Base-by-base conservation (phyloP, 2,329 filamentous ascomycete genomes). In the Stagonosporopsis tanaceti region DNA sequence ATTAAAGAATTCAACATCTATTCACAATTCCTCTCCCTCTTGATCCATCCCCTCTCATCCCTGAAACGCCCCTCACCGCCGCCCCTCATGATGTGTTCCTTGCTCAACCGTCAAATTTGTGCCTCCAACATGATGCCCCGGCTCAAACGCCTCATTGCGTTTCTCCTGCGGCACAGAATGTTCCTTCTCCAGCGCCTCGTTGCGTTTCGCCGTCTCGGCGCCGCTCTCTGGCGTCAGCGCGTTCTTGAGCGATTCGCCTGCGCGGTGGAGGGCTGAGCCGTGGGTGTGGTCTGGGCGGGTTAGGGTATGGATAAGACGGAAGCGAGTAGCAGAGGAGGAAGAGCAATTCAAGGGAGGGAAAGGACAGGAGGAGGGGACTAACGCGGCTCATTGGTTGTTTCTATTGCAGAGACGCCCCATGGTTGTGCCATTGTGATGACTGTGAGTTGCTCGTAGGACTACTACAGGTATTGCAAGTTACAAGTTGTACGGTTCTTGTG, bases 361-460 rank as follows among this genome's bases (percentile, higher is more conserved):
- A 6, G 27, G 6, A 11, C 3, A 47, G 44, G 15, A 14, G 14
- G n/a, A 6, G 1, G 6, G 22, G 22, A 11, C 17, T 14, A 32
- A 50, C 52, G 45, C n/a, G 46, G 24, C 39, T 55, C 42, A 2
- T 27, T 45, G 14, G 52, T 55, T 9, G 28, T 27, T 27, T 55
- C 52, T 17, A 55, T 48, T 20, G 52, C 45, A 14, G 52, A 55
- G 25, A 55, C 45, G 17, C 52, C 52, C 52, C 52, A 55, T 24
- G 52, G 52, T 39, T 48, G 45, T 38, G 52, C 32, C 52, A 55
- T 55, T 37, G 32, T 44, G 17, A 7, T 12, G 15, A 6, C n/a
- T n/a, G 12, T 4, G 14, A n/a, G 32, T 34, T 34, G 32, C 7
- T 3, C n/a, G 32, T 34, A n/a, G 14, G 14, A 34, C 12, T 34